These are phyloP conservation scores for Boletus bicolor DNA, from an alignment of 768 basidiomycete genomes.

Conservation along the genomic window DNA sequence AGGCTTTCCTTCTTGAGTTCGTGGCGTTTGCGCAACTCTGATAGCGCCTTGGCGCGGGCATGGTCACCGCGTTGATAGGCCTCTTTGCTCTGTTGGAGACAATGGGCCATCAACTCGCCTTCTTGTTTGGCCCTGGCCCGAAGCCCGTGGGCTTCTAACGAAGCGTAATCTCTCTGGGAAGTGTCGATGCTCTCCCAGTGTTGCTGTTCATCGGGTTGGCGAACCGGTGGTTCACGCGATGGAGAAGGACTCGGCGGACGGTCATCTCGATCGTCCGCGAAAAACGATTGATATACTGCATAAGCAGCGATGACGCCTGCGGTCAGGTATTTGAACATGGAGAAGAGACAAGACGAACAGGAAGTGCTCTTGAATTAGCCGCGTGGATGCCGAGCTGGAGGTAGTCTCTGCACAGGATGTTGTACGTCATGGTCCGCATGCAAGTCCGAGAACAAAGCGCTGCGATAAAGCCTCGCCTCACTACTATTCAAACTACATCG, in stretches of 20 bases:
- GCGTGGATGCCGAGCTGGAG: neutral
- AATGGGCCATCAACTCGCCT: conserved; percentile 69
- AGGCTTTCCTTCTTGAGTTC: conserved; percentile 69
- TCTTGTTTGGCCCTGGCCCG: conserved; percentile 73
- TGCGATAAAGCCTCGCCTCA: neutral
- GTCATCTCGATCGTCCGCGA: conserved; percentile 7
- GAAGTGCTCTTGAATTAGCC: neutral
- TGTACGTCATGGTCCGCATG: neutral
- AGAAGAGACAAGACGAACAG: neutral
- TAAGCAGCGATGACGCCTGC: conserved; percentile 10
- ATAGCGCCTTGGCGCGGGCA: conserved; percentile 75
- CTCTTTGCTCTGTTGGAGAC: conserved; percentile 63
- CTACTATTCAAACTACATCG: conserved; percentile 1
- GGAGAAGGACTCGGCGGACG: neutral
- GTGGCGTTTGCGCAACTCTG: conserved; percentile 75
- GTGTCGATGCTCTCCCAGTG: neutral
- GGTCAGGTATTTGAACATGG: conserved; percentile 14
- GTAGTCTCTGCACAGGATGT: neutral
- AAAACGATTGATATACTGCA: conserved; percentile 10
- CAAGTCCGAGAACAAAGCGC: neutral
- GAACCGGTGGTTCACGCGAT: neutral
- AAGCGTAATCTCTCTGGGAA: neutral
- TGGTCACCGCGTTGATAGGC: conserved; percentile 74
- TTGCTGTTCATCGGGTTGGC: conserved; percentile 11
- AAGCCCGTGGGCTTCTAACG: conserved; percentile 49